phyloP scores from a whole-genome alignment of 2,329 filamentous ascomycete species.

The Cryphonectria naterciae region DNA sequence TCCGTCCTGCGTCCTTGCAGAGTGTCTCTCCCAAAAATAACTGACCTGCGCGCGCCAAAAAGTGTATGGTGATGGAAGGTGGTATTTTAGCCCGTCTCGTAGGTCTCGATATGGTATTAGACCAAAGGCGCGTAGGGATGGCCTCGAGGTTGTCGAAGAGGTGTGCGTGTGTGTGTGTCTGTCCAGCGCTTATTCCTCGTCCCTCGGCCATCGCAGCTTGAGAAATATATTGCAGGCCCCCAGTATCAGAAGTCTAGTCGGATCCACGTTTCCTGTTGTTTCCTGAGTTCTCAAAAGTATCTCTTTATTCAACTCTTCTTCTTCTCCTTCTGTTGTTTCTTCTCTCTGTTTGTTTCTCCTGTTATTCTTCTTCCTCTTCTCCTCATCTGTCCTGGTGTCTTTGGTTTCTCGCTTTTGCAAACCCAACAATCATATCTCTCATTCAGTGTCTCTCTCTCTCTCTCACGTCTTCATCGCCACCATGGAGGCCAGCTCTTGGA shows the following conservation, averaged over 20 bases:
- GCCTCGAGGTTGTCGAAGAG: neutral
- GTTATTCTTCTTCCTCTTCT: neutral
- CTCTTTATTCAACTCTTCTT: conserved; percentile 2
- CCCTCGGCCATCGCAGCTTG: neutral
- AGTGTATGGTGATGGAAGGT: neutral
- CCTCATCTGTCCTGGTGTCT: neutral
- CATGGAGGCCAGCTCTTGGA: conserved; percentile 25
- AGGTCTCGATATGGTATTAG: conserved; percentile 6
- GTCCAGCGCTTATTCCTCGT: conserved; percentile 18
- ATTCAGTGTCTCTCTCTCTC: neutral
- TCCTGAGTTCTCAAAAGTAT: neutral
- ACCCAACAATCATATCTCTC: neutral
- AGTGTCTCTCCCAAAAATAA: neutral
- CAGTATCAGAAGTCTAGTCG: neutral
- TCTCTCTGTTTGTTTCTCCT: conserved; percentile 1
- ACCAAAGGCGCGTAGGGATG: conserved; percentile 3
- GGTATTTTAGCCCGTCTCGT: neutral
- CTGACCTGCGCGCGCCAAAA: neutral
- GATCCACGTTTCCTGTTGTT: conserved; percentile 22
- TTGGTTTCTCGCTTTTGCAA: conserved; percentile 7
- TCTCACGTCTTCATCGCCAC: neutral
- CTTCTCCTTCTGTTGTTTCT: conserved; percentile 3
- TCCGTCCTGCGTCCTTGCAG: conserved; percentile 5
- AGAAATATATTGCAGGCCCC: conserved; percentile 2
- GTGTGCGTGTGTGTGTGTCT: neutral